Evolutionary conservation across 345 rosid species (phyloP), one percentile per base, ranked within the genome.

Genomic region (Syzygium oleosum): DNA sequence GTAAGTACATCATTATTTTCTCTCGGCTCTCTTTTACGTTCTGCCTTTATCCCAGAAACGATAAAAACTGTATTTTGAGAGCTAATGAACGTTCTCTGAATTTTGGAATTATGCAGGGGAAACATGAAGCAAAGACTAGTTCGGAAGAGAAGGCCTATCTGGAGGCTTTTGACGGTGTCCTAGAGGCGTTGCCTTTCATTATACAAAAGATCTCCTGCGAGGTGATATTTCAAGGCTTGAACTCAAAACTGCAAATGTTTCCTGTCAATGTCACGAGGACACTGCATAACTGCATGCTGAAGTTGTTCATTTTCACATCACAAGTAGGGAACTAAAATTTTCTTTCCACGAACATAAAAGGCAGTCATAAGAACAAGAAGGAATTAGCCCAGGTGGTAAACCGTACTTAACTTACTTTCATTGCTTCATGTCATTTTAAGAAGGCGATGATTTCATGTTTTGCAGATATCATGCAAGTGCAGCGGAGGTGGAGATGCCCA

Each of bases 391-490:
- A 4, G 49, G 46, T 19, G 49, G 83, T 21, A 27, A 73, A 38
- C 83, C 23, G 13, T 19, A 19, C 83, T 21, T 22, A 7, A 55
- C 12, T 73, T 73, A 73, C 49, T 73, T 34, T 38, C 19, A 19
- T 38, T 73, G 15, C 73, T 61, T 61, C 38, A n/a, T n/a, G 73
- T 61, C 73, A 61, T 61, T 61, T 61, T 5, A 43, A 51, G 84
- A 83, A 52, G 80, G 25, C 25, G 9, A 51, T 52, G 3, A 16
- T 53, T 51, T 85, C 46, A 29, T 63, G 79, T 52, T n/a, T 79
- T 87, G 90, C 85, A 93, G 93, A 84, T 91, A 61, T 88, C 93
- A 15, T 93, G 94, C 94, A 93, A 93, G 86, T 93, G 94, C 90
- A 86, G 92, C 6, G 91, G 92, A 41, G 92, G 93, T 38, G 93